Evolutionary conservation across 148 eudicot genomes (phyloP).

Genomic region (Nepenthes mirabilis): DNA sequence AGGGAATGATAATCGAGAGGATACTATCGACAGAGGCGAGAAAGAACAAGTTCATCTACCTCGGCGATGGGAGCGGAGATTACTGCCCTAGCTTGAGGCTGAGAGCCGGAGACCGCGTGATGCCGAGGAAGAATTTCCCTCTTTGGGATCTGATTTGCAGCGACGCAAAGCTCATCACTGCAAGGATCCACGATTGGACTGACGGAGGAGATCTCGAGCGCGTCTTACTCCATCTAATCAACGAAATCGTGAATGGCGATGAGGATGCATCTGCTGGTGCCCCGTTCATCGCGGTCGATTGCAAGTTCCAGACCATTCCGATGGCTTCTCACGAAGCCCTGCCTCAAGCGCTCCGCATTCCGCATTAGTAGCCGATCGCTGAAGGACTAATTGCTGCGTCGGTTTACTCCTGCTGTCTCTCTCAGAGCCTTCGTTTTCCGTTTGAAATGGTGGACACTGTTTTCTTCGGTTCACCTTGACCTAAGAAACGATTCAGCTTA

Average conservation of each 20-base stretch:
- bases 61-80: conserved; percentile 69
- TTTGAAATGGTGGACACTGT: too few relatives aligned
- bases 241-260: conserved; percentile 10
- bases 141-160: conserved; percentile 56
- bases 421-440: too few relatives aligned
- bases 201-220: conserved; percentile 54
- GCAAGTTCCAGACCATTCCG: conserved; percentile 48
- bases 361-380: conserved; percentile 8
- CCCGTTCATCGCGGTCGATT: conserved; percentile 26
- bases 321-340: conserved; percentile 27
- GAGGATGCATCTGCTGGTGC: conserved; percentile 1
- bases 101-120: conserved; percentile 34
- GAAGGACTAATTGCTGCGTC: too few relatives aligned
- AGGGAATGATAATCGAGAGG: conserved; percentile 52
- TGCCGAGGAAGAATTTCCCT: conserved; percentile 79
- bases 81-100: conserved; percentile 72
- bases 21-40: conserved; percentile 28
- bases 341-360: conserved; percentile 39
- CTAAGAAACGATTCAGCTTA: too few relatives aligned
- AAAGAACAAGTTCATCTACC: conserved; percentile 45
- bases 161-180: conserved; percentile 28
- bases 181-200: conserved; percentile 61
- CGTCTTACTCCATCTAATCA: conserved; percentile 31
- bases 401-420: too few relatives aligned
- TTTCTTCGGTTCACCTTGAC: too few relatives aligned